Conservation (phyloP, 2,329 filamentous ascomycete species). For the Byssoonygena ceratinophila region DNA sequence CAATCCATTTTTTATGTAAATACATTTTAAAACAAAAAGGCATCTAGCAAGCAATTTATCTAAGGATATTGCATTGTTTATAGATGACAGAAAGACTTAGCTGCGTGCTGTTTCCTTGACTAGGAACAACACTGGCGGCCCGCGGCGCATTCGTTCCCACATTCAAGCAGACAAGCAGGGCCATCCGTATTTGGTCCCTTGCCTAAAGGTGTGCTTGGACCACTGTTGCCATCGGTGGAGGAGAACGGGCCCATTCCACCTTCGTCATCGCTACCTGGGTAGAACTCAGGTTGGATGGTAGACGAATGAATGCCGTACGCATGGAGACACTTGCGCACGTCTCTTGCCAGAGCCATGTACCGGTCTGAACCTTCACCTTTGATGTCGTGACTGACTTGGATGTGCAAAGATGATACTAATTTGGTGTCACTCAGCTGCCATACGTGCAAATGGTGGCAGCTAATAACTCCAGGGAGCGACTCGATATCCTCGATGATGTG, state of each 20-base stretch:
- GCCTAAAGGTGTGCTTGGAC: neutral
- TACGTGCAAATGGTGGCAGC: conserved; percentile 91
- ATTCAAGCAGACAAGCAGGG: conserved; percentile 38
- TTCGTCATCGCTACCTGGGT: conserved; percentile 32
- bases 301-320: conserved; percentile 93
- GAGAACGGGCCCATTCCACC: neutral
- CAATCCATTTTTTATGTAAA: neutral
- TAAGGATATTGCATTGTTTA: neutral
- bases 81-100: neutral
- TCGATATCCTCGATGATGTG: conserved; percentile 91
- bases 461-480: conserved; percentile 69
- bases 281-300: conserved; percentile 88
- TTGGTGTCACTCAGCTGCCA: conserved; percentile 97
- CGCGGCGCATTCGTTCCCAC: conserved; percentile 36
- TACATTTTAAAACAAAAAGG: neutral
- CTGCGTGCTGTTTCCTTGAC: no score
- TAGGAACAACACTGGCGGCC: conserved; percentile 34
- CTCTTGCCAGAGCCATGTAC: conserved; percentile 83
- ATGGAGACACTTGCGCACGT: conserved; percentile 79
- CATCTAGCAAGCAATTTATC: neutral
- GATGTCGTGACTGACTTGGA: conserved; percentile 84
- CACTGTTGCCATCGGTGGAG: conserved; percentile 10
- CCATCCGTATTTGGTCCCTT: conserved; percentile 21
- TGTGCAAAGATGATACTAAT: conserved; percentile 82
- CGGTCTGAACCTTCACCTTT: conserved; percentile 63